Percentiles rank a stretch among this genome's conserved stretches.
Conservation (phyloP, 2,329 filamentous ascomycete genomes). For the Meredithiella fracta region DNA sequence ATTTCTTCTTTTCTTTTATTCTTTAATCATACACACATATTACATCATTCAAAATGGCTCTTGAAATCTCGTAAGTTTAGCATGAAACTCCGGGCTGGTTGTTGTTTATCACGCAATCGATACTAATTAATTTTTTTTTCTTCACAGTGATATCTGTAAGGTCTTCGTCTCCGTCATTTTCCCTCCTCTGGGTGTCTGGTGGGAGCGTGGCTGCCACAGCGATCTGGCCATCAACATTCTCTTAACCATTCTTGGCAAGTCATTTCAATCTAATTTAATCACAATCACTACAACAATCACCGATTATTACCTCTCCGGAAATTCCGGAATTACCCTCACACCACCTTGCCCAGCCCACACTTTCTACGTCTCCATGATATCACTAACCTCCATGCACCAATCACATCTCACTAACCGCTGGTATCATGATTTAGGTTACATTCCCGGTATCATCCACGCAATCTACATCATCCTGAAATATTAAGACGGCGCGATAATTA, state of each 20-base stretch:
- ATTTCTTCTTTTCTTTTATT: too few relatives aligned
- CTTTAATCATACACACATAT: not conserved
- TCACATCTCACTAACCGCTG: not conserved
- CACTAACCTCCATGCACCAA: not conserved
- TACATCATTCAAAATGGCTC: constrained; percentile 33
- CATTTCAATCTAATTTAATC: not conserved
- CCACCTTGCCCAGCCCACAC: too few relatives aligned
- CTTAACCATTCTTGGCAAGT: constrained; percentile 52
- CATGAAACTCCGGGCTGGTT: not conserved
- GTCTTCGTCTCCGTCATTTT: constrained; percentile 77
- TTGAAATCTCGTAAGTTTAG: constrained; percentile 40
- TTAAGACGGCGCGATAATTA: constrained; percentile 28
- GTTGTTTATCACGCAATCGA: not conserved
- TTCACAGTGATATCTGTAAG: constrained; percentile 40
- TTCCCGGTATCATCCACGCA: constrained; percentile 81
- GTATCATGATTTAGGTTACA: constrained; percentile 27
- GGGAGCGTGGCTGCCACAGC: constrained; percentile 76
- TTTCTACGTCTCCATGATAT: not conserved
- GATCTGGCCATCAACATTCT: constrained; percentile 88
- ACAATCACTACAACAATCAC: not conserved
- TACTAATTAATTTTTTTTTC: not conserved
- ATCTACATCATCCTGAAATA: constrained; percentile 89
- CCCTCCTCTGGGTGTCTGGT: constrained; percentile 81
- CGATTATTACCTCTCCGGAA: not conserved
- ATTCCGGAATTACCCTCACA: not conserved